phyloP scores from a whole-genome alignment of 1,284 basidiomycete genomes.

The Cutaneotrichosporon daszewskae region DNA sequence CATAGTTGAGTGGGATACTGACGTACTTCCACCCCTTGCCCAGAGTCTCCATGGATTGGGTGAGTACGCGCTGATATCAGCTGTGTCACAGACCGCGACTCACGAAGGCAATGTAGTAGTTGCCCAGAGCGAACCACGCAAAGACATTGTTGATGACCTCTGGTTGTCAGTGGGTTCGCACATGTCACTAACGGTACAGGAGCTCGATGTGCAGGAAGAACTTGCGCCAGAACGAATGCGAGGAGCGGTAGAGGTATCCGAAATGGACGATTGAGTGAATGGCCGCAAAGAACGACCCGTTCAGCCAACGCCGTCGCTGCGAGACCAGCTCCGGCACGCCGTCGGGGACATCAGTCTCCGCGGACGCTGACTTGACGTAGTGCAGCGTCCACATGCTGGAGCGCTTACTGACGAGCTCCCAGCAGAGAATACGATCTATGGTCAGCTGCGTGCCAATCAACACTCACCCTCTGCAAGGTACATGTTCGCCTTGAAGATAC shows the following conservation, averaged over 20 bases:
- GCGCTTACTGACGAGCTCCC: constrained; percentile 87
- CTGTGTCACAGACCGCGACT: constrained; percentile 9
- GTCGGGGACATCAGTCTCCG: constrained; percentile 86
- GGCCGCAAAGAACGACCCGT: constrained; percentile 94
- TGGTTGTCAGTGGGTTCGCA: neutral
- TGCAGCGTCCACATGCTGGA: constrained; percentile 81
- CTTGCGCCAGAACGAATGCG: constrained; percentile 76
- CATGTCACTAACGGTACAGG: constrained; percentile 59
- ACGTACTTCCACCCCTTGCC: constrained; percentile 51
- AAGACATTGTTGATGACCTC: constrained; percentile 82
- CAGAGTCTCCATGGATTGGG: constrained; percentile 2
- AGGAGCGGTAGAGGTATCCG: constrained; percentile 83
- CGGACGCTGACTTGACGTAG: constrained; percentile 89
- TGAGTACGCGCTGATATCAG: neutral
- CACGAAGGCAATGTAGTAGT: constrained; percentile 81
- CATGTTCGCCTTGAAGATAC: constrained; percentile 92
- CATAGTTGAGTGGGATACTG: constrained; percentile 75
- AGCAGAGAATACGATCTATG: constrained; percentile 66
- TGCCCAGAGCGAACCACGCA: constrained; percentile 84
- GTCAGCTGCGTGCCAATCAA: neutral
- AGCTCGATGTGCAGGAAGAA: constrained; percentile 92
- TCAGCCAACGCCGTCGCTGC: constrained; percentile 89
- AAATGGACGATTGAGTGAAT: constrained; percentile 86
- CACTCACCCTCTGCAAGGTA: constrained; percentile 79
- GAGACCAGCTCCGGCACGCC: constrained; percentile 84